A percentile compares a stretch with the other conserved stretches of the same genome.
These are phyloP conservation scores for Pyrenochaeta sp. DNA, from an alignment of 2,329 filamentous ascomycete genomes.

Conservation along the genomic window DNA sequence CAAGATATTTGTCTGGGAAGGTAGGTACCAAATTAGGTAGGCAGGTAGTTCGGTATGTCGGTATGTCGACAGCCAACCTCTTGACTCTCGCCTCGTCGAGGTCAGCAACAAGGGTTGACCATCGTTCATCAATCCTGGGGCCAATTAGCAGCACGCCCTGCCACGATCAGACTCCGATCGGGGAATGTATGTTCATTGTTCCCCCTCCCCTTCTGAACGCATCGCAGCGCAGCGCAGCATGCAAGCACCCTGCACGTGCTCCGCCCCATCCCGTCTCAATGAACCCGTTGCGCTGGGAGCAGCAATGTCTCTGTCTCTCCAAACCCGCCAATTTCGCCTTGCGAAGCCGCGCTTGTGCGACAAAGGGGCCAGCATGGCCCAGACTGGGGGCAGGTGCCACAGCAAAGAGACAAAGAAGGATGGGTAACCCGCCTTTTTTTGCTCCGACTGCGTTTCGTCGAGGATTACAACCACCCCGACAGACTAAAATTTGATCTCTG, in stretches of 20 bases:
- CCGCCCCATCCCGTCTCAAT: too few relatives aligned
- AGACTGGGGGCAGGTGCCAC: not conserved
- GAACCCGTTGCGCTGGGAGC: too few relatives aligned
- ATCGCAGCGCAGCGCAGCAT: too few relatives aligned
- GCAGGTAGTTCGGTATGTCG: too few relatives aligned
- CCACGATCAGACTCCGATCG: not conserved
- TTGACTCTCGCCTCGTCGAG: not conserved
- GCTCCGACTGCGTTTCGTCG: not conserved
- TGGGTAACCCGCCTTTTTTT: not conserved
- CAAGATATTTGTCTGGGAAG: too few relatives aligned
- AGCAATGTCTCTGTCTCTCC: not conserved
- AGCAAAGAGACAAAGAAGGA: constrained; percentile 10
- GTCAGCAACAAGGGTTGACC: too few relatives aligned
- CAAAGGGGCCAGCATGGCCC: not conserved
- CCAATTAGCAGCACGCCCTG: too few relatives aligned
- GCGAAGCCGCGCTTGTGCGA: not conserved
- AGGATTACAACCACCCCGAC: too few relatives aligned
- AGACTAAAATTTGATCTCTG: too few relatives aligned
- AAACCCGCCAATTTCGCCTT: not conserved
- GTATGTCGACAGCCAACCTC: too few relatives aligned
- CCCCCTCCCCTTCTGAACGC: not conserved
- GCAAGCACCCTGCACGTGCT: too few relatives aligned
- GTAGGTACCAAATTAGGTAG: too few relatives aligned
- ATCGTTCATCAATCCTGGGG: constrained; percentile 1
- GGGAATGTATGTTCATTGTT: not conserved